Base-by-base conservation (phyloP, 2,329 filamentous ascomycete genomes). In the Xylariales sp. region DNA sequence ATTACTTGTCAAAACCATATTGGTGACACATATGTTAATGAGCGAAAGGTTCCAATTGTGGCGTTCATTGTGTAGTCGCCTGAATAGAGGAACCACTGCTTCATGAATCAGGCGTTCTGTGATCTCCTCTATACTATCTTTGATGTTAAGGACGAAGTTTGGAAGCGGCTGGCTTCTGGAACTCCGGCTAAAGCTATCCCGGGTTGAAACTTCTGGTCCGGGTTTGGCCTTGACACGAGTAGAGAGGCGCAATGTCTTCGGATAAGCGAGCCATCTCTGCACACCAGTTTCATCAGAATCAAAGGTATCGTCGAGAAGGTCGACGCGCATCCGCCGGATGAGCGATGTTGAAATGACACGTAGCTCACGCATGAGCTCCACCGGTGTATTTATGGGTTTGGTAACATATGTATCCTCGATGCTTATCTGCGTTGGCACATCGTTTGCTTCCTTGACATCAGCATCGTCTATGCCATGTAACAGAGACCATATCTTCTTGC, bases 361-460 rank as follows among this genome's bases (percentile, higher is more conserved):
- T 28, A 96, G 67, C 60, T 94, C 83, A 45, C 76, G 77, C 29
- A 68, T 63, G 20, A 94, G 78, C 41, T 81, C 73, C 1, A 76
- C 60, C 36, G 83, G 56, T 0, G 72, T 80, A 48, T 84, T 76
- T 2, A 95, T 67, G 1, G 81, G 78, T 17, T 78, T 74, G 2
- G 74, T 70, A 23, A 74, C 70, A 57, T 95, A 97, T 13, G 88
- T 93, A 61, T 97, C 90, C 56, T 97, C 91, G 46, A 97, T 93
- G 59, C 88, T 93, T 56, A 97, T 94, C 60, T 96, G 90, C 2
- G 79, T 81, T 0, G 91, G 91, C 2, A 94, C 62, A 30, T 81
- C 76, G 48, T 77, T 78, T 2, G 81, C 84, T 45, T 81, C 72
- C 34, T 81, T 79, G 14, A 97, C 88, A 41, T 87, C 81, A 1